phyloP scores from a whole-genome alignment of 2,329 filamentous ascomycete species.

The Xenosphaeropsis pyriputrescens region DNA sequence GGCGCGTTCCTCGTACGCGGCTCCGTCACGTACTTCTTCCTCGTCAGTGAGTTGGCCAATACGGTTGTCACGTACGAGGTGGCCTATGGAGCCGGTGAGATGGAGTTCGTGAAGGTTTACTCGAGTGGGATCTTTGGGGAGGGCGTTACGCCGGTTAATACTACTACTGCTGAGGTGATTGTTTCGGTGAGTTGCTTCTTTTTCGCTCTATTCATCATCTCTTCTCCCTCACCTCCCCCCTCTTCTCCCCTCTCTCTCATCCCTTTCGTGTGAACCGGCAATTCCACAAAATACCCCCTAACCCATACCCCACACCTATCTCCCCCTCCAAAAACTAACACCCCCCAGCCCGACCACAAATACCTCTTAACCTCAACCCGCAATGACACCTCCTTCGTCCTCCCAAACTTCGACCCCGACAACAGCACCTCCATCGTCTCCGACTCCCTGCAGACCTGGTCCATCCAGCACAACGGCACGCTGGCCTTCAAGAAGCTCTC shows the following conservation, averaged over 20 bases:
- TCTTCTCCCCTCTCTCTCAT: neutral
- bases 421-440: conserved; percentile 33
- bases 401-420: conserved; percentile 28
- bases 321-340: conserved; percentile 4
- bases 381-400: conserved; percentile 37
- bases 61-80: conserved; percentile 37
- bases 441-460: conserved; percentile 50
- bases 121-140: conserved; percentile 31
- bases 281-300: no score
- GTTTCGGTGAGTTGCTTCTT: conserved; percentile 33
- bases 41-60: conserved; percentile 31
- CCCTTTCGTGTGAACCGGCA: no score
- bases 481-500: conserved; percentile 25
- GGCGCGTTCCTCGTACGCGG: conserved; percentile 27
- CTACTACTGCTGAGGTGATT: conserved; percentile 38
- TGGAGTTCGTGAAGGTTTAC: conserved; percentile 32
- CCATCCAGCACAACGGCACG: conserved; percentile 32
- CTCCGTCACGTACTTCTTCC: conserved; percentile 21
- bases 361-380: conserved; percentile 58
- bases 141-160: conserved; percentile 22
- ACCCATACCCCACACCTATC: neutral
- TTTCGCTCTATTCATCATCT: neutral
- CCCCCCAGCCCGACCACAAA: conserved; percentile 35
- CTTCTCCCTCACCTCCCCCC: no score
- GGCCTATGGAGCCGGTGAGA: conserved; percentile 27